Conservation (phyloP, 2,329 filamentous ascomycete species). For the Alternaria novae-zelandiae region DNA sequence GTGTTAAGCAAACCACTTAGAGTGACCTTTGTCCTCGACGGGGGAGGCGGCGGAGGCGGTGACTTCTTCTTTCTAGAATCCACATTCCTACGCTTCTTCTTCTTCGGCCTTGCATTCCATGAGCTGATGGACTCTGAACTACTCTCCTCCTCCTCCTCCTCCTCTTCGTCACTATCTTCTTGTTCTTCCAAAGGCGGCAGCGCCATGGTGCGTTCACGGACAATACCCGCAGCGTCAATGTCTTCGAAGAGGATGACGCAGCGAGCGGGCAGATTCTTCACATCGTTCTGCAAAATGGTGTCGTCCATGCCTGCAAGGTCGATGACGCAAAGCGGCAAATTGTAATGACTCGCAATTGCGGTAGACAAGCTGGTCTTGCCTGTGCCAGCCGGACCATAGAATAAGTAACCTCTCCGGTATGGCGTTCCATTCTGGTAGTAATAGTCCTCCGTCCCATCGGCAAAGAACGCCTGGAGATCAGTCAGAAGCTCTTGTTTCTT, state of each 20-base stretch:
- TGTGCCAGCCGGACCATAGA: slow-evolving; percentile 7
- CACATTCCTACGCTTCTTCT: not conserved
- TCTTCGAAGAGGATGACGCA: not conserved
- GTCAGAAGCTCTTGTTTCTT: not conserved
- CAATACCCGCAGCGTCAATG: not conserved
- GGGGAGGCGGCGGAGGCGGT: too few relatives aligned
- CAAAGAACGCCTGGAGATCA: not conserved
- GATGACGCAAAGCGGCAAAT: slow-evolving; percentile 17
- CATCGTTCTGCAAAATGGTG: not conserved
- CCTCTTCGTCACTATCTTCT: not conserved
- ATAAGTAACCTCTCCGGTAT: slow-evolving; percentile 23
- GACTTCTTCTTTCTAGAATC: not conserved
- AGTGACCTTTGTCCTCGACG: not conserved
- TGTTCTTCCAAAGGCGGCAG: not conserved
- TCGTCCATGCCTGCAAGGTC: not conserved
- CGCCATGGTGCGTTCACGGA: not conserved
- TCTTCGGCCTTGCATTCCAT: not conserved
- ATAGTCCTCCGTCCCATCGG: not conserved
- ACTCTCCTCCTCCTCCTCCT: not conserved
- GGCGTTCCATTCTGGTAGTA: slow-evolving; percentile 5
- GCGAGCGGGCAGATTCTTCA: not conserved
- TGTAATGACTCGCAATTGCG: slow-evolving; percentile 11
- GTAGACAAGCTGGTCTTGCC: slow-evolving; percentile 14
- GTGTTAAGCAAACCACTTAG: not conserved
- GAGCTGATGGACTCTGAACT: not conserved